Evolutionary conservation across 1,284 basidiomycete species (phyloP).

Genomic region (Ceratobasidium sp.): DNA sequence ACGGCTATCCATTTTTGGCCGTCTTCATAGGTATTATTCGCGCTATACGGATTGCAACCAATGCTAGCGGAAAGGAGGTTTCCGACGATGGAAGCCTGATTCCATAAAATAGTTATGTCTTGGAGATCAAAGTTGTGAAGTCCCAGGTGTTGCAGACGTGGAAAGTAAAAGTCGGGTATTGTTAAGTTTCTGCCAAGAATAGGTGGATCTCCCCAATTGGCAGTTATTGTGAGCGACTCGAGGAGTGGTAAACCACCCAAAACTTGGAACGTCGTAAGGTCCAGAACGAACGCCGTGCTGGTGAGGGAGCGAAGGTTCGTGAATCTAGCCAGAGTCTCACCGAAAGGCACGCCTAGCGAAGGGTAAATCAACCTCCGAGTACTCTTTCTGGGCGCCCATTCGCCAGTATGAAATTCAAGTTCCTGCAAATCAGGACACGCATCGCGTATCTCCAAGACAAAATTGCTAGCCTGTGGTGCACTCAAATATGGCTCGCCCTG

Average conservation of each 20-base stretch:
- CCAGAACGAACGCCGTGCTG: neutral
- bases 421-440: neutral
- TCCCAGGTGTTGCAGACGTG: neutral
- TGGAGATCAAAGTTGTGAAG: neutral
- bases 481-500: too few relatives aligned
- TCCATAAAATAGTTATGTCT: neutral
- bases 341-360: neutral
- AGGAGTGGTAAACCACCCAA: neutral
- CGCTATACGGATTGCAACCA: too few relatives aligned
- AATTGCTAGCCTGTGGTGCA: too few relatives aligned
- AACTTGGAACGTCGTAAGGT: neutral
- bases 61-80: neutral
- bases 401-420: slow-evolving; percentile 5
- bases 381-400: neutral
- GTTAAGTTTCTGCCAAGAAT: too few relatives aligned
- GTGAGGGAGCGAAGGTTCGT: neutral
- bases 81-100: neutral
- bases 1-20: too few relatives aligned
- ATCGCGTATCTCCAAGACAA: too few relatives aligned
- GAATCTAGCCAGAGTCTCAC: neutral
- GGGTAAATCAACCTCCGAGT: neutral
- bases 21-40: too few relatives aligned
- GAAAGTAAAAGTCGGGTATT: too few relatives aligned
- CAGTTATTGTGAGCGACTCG: neutral
- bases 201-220: too few relatives aligned